These are phyloP conservation scores for Mycena leptocephala DNA, from an alignment of 768 basidiomycete species.

Conservation along the genomic window DNA sequence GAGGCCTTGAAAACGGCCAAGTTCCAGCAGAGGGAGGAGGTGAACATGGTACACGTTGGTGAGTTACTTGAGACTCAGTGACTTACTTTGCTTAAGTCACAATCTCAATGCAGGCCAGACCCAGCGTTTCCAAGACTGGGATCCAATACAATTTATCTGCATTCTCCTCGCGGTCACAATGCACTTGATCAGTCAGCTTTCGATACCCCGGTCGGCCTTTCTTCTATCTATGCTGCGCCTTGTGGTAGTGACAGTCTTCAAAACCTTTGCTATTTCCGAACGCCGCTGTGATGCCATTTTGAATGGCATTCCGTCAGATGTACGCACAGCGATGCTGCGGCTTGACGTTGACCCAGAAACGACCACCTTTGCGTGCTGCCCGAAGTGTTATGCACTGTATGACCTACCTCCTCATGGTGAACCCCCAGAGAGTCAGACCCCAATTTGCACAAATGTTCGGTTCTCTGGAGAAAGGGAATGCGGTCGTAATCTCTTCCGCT, in stretches of 20 bases:
- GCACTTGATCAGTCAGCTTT: neutral
- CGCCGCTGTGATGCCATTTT: neutral
- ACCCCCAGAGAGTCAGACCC: neutral
- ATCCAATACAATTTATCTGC: neutral
- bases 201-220: neutral
- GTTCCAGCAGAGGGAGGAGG: neutral
- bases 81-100: neutral
- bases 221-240: neutral
- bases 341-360: slow-evolving; percentile 5
- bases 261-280: neutral
- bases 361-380: slow-evolving; percentile 1
- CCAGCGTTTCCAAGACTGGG: neutral
- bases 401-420: neutral
- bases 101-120: neutral
- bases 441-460: neutral
- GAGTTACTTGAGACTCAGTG: neutral
- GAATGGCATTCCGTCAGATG: neutral
- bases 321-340: neutral
- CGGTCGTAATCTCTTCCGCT: neutral
- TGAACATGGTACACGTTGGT: neutral
- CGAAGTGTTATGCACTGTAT: neutral
- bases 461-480: neutral
- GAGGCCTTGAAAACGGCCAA: neutral
- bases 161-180: neutral
- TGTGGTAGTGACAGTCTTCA: neutral